Conservation (phyloP, 768 basidiomycete species). For the Amanita fuliginea region DNA sequence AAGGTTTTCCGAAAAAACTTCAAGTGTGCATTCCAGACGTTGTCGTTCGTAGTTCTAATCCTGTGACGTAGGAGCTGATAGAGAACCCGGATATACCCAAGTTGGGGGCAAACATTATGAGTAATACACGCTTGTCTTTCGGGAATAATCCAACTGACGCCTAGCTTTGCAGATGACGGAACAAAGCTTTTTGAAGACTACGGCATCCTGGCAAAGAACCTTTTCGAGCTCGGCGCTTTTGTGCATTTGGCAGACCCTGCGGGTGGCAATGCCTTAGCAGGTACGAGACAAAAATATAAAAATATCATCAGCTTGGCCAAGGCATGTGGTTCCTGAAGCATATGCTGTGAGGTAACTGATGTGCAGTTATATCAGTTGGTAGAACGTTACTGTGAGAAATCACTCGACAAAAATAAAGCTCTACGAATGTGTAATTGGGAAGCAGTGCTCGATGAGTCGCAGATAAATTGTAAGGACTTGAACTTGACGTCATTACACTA, state of each 20-base stretch:
- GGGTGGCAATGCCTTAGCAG: not conserved
- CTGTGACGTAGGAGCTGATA: slow-evolving; percentile 15
- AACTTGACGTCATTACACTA: not conserved
- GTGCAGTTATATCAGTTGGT: slow-evolving; percentile 16
- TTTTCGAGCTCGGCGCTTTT: slow-evolving; percentile 24
- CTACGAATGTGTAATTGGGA: slow-evolving; percentile 26
- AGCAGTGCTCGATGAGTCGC: slow-evolving; percentile 12
- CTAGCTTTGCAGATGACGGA: slow-evolving; percentile 20
- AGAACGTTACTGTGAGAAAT: slow-evolving; percentile 19
- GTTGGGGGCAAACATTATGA: slow-evolving; percentile 22
- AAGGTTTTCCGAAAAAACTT: slow-evolving; percentile 22
- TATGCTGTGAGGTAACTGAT: not conserved
- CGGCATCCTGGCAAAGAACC: slow-evolving; percentile 22
- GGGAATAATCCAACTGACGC: not conserved
- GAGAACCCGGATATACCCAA: slow-evolving; percentile 20
- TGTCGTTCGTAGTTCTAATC: not conserved
- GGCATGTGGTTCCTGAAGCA: slow-evolving; percentile 9
- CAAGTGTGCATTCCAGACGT: slow-evolving; percentile 8
- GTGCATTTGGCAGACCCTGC: slow-evolving; percentile 19
- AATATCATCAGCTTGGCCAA: slow-evolving; percentile 22
- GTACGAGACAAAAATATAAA: slow-evolving; percentile 9
- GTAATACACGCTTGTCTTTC: slow-evolving; percentile 10
- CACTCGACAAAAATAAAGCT: slow-evolving; percentile 16
- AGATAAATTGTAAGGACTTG: slow-evolving; percentile 17
- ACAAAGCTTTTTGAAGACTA: slow-evolving; percentile 27